Evolutionary conservation across 495 filamentous ascomycete species (phyloP), one percentile per base, ranked within the genome.

Genomic region (Xylona heveae): DNA sequence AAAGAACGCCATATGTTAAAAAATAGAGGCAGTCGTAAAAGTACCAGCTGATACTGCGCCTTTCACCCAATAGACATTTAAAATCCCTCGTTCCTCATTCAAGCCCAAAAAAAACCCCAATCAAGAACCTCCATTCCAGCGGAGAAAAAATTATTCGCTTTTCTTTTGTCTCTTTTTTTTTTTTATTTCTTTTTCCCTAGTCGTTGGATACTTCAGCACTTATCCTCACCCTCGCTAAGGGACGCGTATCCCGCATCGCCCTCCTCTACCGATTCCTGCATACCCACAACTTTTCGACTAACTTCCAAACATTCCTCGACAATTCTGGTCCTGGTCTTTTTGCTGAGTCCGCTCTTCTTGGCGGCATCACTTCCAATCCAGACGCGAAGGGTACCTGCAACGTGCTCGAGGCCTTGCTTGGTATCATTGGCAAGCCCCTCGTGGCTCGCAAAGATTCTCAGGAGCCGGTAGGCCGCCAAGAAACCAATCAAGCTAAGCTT

Each of bases 281-380:
- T 32, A 5, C 30, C 30, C n/a, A 20, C 24, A 6, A n/a, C 4
- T 12, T 3, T 32, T 21, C 30, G 30, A 32, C 30, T 32, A n/a
- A 32, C 30, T 18, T 32, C 24, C 30, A 32, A 3, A 20, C 30
- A 32, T 21, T 32, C 18, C 30, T 32, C 30, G n/a, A 32, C 30
- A 20, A 32, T 32, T 12, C 30, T 6, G 6, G 30, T 21, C 30
- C 30, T 18, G 17, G 24, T 12, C 8, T 4, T 21, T 18, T 21
- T 32, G 5, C 6, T 6, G 5, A 18, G 18, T 7, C 30, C 30
- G 15, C 30, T 21, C n/a, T 32, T 18, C 7, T 18, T 32, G 6
- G 18, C 30, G 18, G 19, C 25, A n/a, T 33, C 31, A 15, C 31
- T 22, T 7, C 31, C 31, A n/a, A 33, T 13, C 31, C 31, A 33